These are phyloP conservation scores for Zasmidium angulare DNA, from an alignment of 2,329 filamentous ascomycete genomes.

Conservation along the genomic window DNA sequence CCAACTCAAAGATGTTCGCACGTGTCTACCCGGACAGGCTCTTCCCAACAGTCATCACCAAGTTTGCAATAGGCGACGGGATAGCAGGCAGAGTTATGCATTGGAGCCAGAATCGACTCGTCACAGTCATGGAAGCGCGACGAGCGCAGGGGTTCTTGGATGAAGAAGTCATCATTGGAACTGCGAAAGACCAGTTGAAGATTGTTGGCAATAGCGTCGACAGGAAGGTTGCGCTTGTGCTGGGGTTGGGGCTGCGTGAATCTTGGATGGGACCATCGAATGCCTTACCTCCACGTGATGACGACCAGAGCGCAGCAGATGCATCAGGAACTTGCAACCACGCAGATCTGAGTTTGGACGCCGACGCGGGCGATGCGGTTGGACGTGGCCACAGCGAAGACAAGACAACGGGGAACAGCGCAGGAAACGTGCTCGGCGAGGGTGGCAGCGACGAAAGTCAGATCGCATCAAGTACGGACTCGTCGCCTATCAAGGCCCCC, in stretches of 20 bases:
- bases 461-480: neutral
- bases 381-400: too few relatives aligned
- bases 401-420: neutral
- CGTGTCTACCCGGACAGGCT: conserved; percentile 55
- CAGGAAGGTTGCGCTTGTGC: conserved; percentile 63
- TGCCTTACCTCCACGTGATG: neutral
- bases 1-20: conserved; percentile 43
- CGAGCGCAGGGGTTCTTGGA: conserved; percentile 71
- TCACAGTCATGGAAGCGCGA: conserved; percentile 66
- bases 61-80: conserved; percentile 51
- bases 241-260: conserved; percentile 64
- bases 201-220: conserved; percentile 78
- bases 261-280: conserved; percentile 44
- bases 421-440: neutral
- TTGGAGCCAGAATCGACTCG: conserved; percentile 61
- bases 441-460: neutral
- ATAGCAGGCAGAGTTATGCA: conserved; percentile 60
- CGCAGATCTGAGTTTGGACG: too few relatives aligned
- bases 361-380: neutral
- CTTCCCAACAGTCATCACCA: conserved; percentile 65
- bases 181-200: conserved; percentile 56
- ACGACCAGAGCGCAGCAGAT: neutral
- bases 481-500: neutral
- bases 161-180: conserved; percentile 67
- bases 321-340: neutral